Base-by-base conservation (phyloP, 352 stramenopile genomes). In the Globisporangium takayamanum region DNA sequence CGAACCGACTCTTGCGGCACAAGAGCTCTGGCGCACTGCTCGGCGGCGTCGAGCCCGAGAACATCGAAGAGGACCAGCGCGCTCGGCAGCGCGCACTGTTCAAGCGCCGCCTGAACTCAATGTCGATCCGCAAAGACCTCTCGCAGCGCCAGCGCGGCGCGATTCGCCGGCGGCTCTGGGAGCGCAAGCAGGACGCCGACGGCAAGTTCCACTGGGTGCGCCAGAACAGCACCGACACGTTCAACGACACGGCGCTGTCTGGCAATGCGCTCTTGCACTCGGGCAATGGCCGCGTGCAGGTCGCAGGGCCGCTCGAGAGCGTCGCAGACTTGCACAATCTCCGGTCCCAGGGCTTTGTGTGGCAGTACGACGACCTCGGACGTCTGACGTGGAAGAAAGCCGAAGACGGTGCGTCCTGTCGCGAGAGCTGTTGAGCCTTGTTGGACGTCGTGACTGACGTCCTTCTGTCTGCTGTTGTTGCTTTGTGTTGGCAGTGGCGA, bases 131-230 rank as follows among this genome's bases (percentile, higher is more conserved):
- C 50, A 84, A 87, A 62, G 79, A 73, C 55, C 67, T 90, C 45
- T 84, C 74, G 37, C 80, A 88, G 64, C 65, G 78, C 50, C 80
- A 90, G 57, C 78, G 80, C 16, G 80, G 80, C 26, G 80, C 80
- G 47, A 80, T 85, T 60, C 76, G 79, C 36, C 72, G 80, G 16
- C 71, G 75, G 7, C 64, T 90, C 11, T 90, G 80, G 80, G 71
- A 81, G 49, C 78, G 80, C 48, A 85, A 83, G 55, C 68, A 75
- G 47, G 58, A 75, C 26, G 22, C 58, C 4, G 77, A 90, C 56
- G 78, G 78, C 62, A 88, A 84, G 63, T 88, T 89, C 66, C 76
- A 82, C 61, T 90, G 80, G 80, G 68, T 85, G 25, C 78, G 80
- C 14, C 76, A 87, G 62, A 80, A 84, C 61, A 86, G 68, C 46